A percentile compares a stretch with the other conserved stretches of the same genome.
Conservation (phyloP, 2,329 filamentous ascomycete species). For the Truncatella angustata region DNA sequence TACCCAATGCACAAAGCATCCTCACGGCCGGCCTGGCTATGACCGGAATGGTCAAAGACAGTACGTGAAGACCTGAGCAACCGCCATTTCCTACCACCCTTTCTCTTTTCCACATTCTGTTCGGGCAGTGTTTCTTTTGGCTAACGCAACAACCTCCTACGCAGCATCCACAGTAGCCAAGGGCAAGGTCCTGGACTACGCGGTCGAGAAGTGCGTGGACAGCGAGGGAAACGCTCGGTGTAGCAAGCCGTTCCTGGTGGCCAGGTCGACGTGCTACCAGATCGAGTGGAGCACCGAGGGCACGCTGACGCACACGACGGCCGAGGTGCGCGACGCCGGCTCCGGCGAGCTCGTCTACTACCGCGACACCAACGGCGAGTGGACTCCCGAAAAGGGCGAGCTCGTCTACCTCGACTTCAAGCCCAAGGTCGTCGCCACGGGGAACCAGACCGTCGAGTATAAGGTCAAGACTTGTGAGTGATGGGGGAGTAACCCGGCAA, state of each 20-base stretch:
- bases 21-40: constrained; percentile 26
- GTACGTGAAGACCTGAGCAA: constrained; percentile 21
- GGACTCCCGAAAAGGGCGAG: constrained; percentile 42
- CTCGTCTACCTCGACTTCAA: constrained; percentile 12
- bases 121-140: no score
- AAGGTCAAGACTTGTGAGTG: constrained; percentile 33
- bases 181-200: constrained; percentile 40
- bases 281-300: constrained; percentile 40
- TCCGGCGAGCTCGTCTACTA: constrained; percentile 41
- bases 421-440: constrained; percentile 39
- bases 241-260: constrained; percentile 38
- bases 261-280: constrained; percentile 37
- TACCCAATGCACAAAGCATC: constrained; percentile 26
- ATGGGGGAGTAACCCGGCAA: no score
- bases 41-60: constrained; percentile 18
- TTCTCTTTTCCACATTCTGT: no score
- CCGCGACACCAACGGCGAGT: constrained; percentile 43
- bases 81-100: background rate
- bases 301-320: constrained; percentile 37
- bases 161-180: constrained; percentile 25
- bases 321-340: constrained; percentile 35
- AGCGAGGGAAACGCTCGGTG: constrained; percentile 35
- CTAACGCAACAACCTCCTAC: constrained; percentile 5
- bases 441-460: constrained; percentile 43
- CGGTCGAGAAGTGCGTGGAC: constrained; percentile 39